Evolutionary conservation across 306 rosid genomes (phyloP), one percentile per base, ranked within the genome.

Genomic region (Vicia villosa): DNA sequence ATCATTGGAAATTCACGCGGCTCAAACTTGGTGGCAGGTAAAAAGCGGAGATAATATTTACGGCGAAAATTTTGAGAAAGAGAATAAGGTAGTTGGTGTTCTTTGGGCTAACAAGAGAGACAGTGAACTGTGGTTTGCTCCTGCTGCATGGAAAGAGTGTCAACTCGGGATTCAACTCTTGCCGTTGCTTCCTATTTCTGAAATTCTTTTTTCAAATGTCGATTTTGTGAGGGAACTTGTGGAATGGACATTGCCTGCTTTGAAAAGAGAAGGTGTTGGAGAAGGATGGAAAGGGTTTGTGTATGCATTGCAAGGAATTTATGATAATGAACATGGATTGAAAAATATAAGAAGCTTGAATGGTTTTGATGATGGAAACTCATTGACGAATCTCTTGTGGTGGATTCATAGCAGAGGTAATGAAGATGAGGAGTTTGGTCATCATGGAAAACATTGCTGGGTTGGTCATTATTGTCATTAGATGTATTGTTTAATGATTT

Each of bases 1-100:
- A 6, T 76, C 90, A 0, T 63, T 93, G 77, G 98, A 93, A 74
- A 88, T 83, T 46, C 83, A 73, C 8, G 93, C 94, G 9, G 90
- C 96, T 56, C 94, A 86, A 65, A 88, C 70, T 74, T 93, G 98
- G 97, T 93, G 98, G 96, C 97, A 88, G 6, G 85, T 93, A 6
- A 79, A 43, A 66, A 85, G 66, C 13, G 77, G 91, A 55, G 70
- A 80, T 45, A 80, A 47, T 63, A 36, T 10, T 16, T 90, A 93
- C 15, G 94, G 38, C 2, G 77, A 50, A 26, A 86, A 59, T 28
- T 93, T 90, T 73, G 75, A 69, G 10, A 81, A 73, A 36, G 87
- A 77, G 45, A 90, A 90, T 50, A 82, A 87, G 70, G 21, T 88
- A 10, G 94, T 90, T 56, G 98, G 98, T 26, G 88, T 93, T n/a